Conservation (phyloP, 106 monocot species). For the Narthecium ossifragum region DNA sequence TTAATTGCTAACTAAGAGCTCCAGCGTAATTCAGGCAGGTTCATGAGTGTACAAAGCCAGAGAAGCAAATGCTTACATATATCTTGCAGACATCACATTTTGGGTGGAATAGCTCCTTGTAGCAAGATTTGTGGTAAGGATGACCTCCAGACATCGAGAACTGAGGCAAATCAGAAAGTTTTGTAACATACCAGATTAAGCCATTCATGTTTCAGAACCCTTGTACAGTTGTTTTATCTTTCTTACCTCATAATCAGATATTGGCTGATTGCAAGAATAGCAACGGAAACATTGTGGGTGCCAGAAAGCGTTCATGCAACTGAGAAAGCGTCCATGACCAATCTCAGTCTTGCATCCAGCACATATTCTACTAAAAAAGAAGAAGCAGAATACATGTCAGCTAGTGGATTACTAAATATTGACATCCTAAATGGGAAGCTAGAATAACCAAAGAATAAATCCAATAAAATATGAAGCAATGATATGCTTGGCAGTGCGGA, state of each 20-base stretch:
- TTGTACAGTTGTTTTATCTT: neutral
- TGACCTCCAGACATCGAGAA: slow-evolving; percentile 68
- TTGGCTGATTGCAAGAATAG: slow-evolving; percentile 71
- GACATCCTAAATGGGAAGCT: neutral
- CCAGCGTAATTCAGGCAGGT: too few species aligned
- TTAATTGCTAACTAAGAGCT: neutral
- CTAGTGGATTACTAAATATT: neutral
- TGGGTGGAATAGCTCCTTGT: slow-evolving; percentile 69
- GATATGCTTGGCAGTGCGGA: neutral
- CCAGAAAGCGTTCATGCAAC: slow-evolving; percentile 79
- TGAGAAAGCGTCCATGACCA: slow-evolving; percentile 76
- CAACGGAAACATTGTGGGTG: slow-evolving; percentile 85
- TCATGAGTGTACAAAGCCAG: neutral
- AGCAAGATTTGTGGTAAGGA: slow-evolving; percentile 83
- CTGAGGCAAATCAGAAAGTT: slow-evolving; percentile 20
- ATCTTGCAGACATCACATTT: slow-evolving; percentile 90
- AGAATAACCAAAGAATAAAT: neutral
- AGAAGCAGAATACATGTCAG: too few species aligned
- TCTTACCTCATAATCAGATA: slow-evolving; percentile 73
- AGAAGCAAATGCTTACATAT: slow-evolving; percentile 47
- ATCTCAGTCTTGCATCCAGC: slow-evolving; percentile 77
- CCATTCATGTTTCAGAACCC: neutral
- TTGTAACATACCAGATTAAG: neutral
- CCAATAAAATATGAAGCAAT: neutral
- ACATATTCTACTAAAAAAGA: slow-evolving; percentile 82